Percentiles rank a stretch among this genome's conserved stretches.
phyloP scores from a whole-genome alignment of 305 asterid species.

The Vinca major region DNA sequence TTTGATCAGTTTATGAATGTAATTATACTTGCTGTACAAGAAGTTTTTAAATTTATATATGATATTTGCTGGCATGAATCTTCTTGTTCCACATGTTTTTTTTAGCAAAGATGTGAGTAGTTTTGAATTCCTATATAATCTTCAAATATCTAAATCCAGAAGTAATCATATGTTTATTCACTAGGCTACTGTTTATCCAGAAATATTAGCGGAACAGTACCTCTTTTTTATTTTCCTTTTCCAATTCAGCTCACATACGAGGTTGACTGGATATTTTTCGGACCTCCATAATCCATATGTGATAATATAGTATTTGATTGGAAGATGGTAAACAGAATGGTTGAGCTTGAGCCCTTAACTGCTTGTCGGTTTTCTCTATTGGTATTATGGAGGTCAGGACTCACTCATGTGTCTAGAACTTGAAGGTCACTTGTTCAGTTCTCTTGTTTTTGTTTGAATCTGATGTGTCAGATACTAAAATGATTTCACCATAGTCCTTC shows the following conservation, averaged over 20 bases:
- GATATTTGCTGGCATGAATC: neutral
- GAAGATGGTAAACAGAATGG: no score
- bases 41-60: neutral
- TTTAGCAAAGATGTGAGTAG: neutral
- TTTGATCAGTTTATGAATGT: neutral
- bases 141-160: neutral
- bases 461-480: neutral
- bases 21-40: neutral
- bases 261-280: neutral
- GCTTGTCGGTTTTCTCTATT: no score
- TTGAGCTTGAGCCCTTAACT: no score
- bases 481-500: neutral
- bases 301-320: no score
- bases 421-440: neutral
- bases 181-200: neutral
- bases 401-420: no score
- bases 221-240: neutral
- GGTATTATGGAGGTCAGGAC: no score
- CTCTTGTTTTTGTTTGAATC: neutral
- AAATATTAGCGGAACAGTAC: neutral
- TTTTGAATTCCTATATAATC: neutral
- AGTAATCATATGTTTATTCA: neutral
- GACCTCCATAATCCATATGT: no score
- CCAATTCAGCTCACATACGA: neutral
- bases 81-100: conserved; percentile 3